Evolutionary conservation across 78 protist species (phyloP).

Genomic region (Protostelium mycophagum): DNA sequence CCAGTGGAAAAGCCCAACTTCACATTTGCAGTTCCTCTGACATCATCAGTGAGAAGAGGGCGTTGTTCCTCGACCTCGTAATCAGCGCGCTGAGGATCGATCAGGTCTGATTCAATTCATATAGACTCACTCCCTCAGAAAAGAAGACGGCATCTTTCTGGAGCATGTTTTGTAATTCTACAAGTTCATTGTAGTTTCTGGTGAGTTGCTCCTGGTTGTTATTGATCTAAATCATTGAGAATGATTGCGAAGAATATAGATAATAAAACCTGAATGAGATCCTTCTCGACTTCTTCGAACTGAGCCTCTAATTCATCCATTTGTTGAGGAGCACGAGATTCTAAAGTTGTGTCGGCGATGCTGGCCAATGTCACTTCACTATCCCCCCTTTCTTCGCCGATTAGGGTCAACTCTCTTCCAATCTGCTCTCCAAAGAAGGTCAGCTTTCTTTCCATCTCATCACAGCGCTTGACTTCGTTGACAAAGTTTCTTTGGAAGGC

Average conservation of each 20-base stretch:
- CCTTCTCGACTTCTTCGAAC: slow-evolving; percentile 60
- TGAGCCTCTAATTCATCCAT: slow-evolving; percentile 61
- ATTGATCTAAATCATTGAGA: slow-evolving; percentile 19
- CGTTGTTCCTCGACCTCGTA: slow-evolving; percentile 6
- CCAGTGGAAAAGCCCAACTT: slow-evolving; percentile 69
- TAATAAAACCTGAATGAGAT: slow-evolving; percentile 29
- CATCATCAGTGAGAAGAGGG: slow-evolving; percentile 20
- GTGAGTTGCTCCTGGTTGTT: slow-evolving; percentile 57
- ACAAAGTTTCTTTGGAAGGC: slow-evolving; percentile 85
- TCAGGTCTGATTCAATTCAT: slow-evolving; percentile 19
- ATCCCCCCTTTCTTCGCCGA: slow-evolving; percentile 1
- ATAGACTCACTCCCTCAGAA: slow-evolving; percentile 25
- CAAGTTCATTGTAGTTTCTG: slow-evolving; percentile 48
- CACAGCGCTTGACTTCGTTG: slow-evolving; percentile 80
- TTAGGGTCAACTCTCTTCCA: slow-evolving; percentile 11
- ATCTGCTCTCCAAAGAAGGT: slow-evolving; percentile 59
- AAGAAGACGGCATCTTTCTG: slow-evolving; percentile 60
- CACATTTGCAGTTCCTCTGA: slow-evolving; percentile 46
- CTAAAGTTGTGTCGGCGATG: slow-evolving; percentile 11
- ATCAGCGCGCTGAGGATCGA: slow-evolving; percentile 9
- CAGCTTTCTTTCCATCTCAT: slow-evolving; percentile 87
- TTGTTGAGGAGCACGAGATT: background rate
- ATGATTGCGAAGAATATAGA: background rate
- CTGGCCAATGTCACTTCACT: background rate
- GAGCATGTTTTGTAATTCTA: slow-evolving; percentile 65